phyloP scores from a whole-genome alignment of 805 yeast genomes.

The Candida multigemmis region DNA sequence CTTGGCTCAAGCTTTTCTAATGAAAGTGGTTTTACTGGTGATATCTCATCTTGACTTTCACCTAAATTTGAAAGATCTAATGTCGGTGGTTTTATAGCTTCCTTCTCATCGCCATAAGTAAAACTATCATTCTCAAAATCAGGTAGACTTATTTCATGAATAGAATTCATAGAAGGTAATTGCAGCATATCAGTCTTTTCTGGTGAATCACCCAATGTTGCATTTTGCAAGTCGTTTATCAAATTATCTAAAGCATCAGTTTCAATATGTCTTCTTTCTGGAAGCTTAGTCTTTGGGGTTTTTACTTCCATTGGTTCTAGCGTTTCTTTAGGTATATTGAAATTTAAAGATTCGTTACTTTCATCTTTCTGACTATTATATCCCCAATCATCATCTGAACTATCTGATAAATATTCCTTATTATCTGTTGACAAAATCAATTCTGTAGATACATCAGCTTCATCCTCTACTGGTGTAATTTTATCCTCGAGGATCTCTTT shows the following conservation, averaged over 20 bases:
- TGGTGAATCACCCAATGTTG: conserved; percentile 7
- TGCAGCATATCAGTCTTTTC: conserved; percentile 2
- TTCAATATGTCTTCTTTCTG: neutral
- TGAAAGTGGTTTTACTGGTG: too few relatives aligned
- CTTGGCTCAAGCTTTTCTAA: too few relatives aligned
- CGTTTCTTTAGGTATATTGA: too few relatives aligned
- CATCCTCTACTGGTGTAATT: neutral
- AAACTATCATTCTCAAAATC: conserved; percentile 13
- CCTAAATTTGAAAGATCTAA: too few relatives aligned
- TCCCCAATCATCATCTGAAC: conserved; percentile 17
- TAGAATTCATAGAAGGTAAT: conserved; percentile 14
- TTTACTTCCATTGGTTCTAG: too few relatives aligned
- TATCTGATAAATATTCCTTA: neutral
- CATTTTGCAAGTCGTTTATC: conserved; percentile 25
- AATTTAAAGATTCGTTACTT: too few relatives aligned
- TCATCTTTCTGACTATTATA: conserved; percentile 11
- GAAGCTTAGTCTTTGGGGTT: too few relatives aligned
- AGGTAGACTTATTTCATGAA: conserved; percentile 16
- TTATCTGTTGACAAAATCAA: conserved; percentile 1
- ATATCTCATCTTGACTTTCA: too few relatives aligned
- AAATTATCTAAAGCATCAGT: conserved; percentile 26
- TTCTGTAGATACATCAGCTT: neutral
- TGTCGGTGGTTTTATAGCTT: neutral
- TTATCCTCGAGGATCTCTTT: conserved; percentile 2
- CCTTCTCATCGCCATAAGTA: conserved; percentile 5